Conservation (phyloP, 2,329 filamentous ascomycete species). For the Apiospora phragmitis region DNA sequence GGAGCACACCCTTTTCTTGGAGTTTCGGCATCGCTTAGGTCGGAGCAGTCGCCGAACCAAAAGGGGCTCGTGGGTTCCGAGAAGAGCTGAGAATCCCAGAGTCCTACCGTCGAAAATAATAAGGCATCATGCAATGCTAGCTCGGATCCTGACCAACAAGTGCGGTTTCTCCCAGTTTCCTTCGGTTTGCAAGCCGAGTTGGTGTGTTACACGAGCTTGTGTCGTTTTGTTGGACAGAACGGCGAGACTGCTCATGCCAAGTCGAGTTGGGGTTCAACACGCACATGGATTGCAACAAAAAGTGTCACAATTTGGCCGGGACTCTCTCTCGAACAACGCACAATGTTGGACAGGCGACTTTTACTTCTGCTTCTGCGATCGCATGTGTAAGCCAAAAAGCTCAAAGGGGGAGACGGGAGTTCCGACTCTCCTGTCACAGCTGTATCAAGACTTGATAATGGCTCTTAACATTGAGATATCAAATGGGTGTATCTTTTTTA, state of each 20-base stretch:
- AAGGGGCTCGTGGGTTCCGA: neutral
- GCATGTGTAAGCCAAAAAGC: neutral
- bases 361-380: neutral
- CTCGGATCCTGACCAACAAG: neutral
- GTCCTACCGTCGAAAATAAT: neutral
- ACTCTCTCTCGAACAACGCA: neutral
- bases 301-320: neutral
- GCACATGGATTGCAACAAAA: neutral
- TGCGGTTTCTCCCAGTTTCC: neutral
- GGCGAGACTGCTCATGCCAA: neutral
- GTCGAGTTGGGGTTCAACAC: neutral
- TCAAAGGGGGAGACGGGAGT: neutral
- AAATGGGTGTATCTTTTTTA: neutral
- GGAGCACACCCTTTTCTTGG: neutral
- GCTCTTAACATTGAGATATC: neutral
- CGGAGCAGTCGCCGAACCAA: neutral
- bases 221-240: neutral
- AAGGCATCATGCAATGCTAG: neutral
- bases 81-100: neutral
- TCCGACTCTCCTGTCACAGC: neutral
- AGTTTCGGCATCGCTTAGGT: neutral
- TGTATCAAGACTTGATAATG: neutral
- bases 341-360: neutral
- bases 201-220: neutral
- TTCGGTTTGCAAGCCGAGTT: neutral